Base-by-base conservation (phyloP, 305 asterid species). In the Ajuga reptans region DNA sequence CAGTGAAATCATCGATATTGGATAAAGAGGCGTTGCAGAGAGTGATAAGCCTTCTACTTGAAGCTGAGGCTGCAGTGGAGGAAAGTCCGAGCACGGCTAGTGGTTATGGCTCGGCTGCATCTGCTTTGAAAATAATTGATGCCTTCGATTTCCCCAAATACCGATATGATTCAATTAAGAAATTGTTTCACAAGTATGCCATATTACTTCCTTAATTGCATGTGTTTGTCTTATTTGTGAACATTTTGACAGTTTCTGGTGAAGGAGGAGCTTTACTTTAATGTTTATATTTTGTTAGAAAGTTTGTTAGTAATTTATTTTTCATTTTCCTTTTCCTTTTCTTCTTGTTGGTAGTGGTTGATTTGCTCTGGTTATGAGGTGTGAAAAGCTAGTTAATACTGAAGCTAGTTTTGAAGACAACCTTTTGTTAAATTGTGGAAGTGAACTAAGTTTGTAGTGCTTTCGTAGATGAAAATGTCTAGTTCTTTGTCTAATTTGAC, bases 1-100 rank as follows among this genome's bases (percentile, higher is more conserved):
- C 78, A 92, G 97, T 90, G 85, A 92, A 84, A 72, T 90, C 98
- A 29, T 83, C 98, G 72, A 84, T 86, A 27, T 53, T 92, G 85
- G 97, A 92, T 68, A 92, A 79, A 77, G 95, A 90, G 64, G 68
- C 87, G 47, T 83, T 93, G 74, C 84, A 67, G 21, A 84, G 67
- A 77, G 97, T 86, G 52, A 87, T 77, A 50, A 72, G 60, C 56
- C 79, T 79, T 57, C 69, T 89, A 39, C 82, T 84, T 37, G 92
- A 84, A 53, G 92, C 92, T n/a, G 88, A 80, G 45, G 89, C 84
- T 4, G 88, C 87, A 0, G 91, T 57, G 43, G 89, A 79, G 37
- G 94, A 87, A 71, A 79, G 73, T 65, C 93, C 89, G 1, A 51
- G 1, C 27, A 21, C 77, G 12, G 61, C 66, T 51, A 72, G 84